Evolutionary conservation across 2,329 filamentous ascomycete genomes (phyloP), one percentile per base, ranked within the genome.

Genomic region (Coniochaeta ligniaria): DNA sequence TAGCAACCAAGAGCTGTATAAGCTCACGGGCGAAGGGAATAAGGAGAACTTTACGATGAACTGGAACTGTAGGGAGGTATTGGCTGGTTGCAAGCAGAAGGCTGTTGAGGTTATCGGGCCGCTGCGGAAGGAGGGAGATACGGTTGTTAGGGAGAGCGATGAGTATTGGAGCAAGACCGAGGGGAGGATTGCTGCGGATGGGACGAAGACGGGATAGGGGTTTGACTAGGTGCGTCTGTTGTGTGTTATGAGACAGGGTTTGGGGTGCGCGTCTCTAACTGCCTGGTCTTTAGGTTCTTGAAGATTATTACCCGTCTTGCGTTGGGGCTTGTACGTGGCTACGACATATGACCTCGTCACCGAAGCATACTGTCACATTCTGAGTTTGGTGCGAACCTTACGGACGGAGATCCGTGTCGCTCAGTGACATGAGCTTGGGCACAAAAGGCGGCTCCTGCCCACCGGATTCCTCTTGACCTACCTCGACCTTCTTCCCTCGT

Each of bases 31-130:
- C 0, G 69, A 69, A 2, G 76, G 75, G 1, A 82, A 83, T 64
- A 69, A 73, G 62, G 79, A 82, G 68, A 83, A 83, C 61, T 77
- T 83, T 63, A 82, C 80, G 1, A 72, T 83, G 75, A 74, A 76
- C 47, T 73, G 80, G 73, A 75, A 76, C 52, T 81, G 80, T 59
- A 73, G 76, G 41, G 74, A 76, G 56, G 70, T 82, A n/a, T 70
- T 83, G 59, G 69, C 70, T 56, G 73, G 68, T 1, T 78, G 80
- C 22, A 67, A 67, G 35, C 80, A 82, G 72, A 80, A 78, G 63
- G 71, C 75, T 57, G 71, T 83, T 16, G 75, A 82, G 65, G 75
- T 83, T 52, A 69, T 81, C 62, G 80, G 80, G 20, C 43, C 47
- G 47, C 47, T 52, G 47, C 24, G 14, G 26, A 24, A 52, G 47